Percentiles rank a stretch among this genome's conserved stretches.
Evolutionary conservation across 768 basidiomycete species (phyloP).

Genomic region (Heimioporus sp.): DNA sequence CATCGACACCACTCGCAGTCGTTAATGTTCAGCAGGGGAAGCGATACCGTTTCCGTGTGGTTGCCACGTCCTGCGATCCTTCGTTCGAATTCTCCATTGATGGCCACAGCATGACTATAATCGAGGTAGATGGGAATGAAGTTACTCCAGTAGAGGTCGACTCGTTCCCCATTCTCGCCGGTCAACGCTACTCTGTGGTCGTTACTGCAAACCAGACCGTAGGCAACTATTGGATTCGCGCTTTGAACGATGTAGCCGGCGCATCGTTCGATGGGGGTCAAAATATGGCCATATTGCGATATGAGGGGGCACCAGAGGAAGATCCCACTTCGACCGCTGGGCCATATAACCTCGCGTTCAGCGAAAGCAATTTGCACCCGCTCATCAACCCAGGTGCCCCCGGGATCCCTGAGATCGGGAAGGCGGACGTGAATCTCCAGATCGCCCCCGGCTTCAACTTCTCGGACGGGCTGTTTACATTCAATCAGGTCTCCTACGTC

Average conservation of each 20-base stretch:
- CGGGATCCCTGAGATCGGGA: constrained; percentile 35
- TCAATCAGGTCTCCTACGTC: constrained; percentile 31
- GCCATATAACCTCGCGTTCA: constrained; percentile 27
- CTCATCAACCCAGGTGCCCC: constrained; percentile 34
- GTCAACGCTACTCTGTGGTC: constrained; percentile 45
- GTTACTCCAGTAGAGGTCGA: constrained; percentile 42
- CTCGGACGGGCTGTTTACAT: not conserved
- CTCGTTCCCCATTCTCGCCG: constrained; percentile 30
- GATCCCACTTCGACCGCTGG: constrained; percentile 41
- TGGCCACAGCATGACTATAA: constrained; percentile 46
- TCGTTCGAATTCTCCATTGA: constrained; percentile 43
- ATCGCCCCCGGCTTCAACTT: constrained; percentile 9
- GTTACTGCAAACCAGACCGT: constrained; percentile 43
- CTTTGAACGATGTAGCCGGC: constrained; percentile 29
- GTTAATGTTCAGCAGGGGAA: constrained; percentile 39
- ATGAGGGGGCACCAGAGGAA: constrained; percentile 38
- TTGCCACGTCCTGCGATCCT: constrained; percentile 46
- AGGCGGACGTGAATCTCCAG: constrained; percentile 40
- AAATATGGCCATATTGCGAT: constrained; percentile 52
- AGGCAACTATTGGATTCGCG: constrained; percentile 56
- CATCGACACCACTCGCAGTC: constrained; percentile 38
- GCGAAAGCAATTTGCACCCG: constrained; percentile 40
- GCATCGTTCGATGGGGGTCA: constrained; percentile 33
- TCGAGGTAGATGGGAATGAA: constrained; percentile 49
- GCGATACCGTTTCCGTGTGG: constrained; percentile 53